These are phyloP conservation scores for Candida schatavii DNA, from an alignment of 805 yeast species.

Conservation along the genomic window DNA sequence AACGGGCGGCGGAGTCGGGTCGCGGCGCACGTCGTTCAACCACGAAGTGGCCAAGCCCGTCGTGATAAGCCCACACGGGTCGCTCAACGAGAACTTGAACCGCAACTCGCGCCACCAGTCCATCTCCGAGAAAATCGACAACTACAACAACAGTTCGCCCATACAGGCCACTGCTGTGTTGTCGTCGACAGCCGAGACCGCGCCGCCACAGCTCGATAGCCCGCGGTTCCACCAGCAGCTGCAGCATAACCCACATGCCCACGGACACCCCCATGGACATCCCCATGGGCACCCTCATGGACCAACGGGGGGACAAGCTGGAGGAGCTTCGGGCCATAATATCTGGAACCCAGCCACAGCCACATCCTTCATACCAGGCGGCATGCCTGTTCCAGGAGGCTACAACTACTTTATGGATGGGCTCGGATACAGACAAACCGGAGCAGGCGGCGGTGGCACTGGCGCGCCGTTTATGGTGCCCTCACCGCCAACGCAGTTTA, in stretches of 20 bases:
- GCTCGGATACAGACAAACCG: constrained; percentile 7
- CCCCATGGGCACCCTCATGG: constrained; percentile 4
- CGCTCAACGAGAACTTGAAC: constrained; percentile 43
- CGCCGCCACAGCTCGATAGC: constrained; percentile 8
- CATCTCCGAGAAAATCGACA: constrained; percentile 62
- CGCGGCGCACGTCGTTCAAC: constrained; percentile 53
- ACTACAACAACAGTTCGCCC: constrained; percentile 46
- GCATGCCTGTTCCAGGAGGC: constrained; percentile 6
- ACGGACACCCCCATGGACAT: neutral
- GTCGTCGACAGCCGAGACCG: constrained; percentile 25
- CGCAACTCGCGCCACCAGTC: constrained; percentile 47
- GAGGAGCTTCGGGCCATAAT: constrained; percentile 14
- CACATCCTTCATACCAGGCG: constrained; percentile 52
- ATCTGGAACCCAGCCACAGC: constrained; percentile 72
- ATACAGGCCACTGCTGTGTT: constrained; percentile 42
- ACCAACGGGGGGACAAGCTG: constrained; percentile 12
- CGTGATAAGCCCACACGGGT: constrained; percentile 34
- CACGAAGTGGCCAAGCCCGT: neutral
- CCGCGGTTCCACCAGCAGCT: constrained; percentile 8
- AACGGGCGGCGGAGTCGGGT: constrained; percentile 10
- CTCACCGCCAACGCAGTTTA: constrained; percentile 31
- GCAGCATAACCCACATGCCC: constrained; percentile 3
- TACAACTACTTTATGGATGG: constrained; percentile 28
- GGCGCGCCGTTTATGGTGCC: constrained; percentile 33
- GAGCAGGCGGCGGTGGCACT: neutral